Evolutionary conservation across 306 rosid genomes (phyloP), one percentile per base, ranked within the genome.

Genomic region (Vigna trinervia): DNA sequence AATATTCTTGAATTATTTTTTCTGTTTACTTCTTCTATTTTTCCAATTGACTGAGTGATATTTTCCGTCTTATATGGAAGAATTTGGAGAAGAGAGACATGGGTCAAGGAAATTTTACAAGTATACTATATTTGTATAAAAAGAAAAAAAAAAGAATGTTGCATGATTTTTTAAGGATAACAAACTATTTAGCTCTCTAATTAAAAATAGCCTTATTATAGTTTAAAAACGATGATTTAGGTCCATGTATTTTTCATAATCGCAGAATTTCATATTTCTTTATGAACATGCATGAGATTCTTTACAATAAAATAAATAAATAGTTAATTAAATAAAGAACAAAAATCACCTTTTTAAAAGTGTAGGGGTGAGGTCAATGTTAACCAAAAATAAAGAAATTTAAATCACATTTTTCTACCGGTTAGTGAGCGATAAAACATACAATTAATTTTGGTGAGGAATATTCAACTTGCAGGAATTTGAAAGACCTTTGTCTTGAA

Each of bases 401-500:
- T 9, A 41, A 41, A 8, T 8, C 12, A 9, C 46, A 41, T 41
- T 41, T 39, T 15, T n/a, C 8, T n/a, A 6, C 32, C 48, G 0
- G 13, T 36, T 36, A n/a, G 69, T 36, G 4, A 15, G 38, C 10
- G 2, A 41, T 9, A 4, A 62, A 63, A 36, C 6, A 36, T 36
- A 8, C 47, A 36, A 36, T 63, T 41, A 61, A 61, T 45, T 6
- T 20, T 60, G 19, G 22, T 34, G 3, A 36, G 1, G 52, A 39
- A 65, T 65, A 41, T 65, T 41, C 32, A 10, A 41, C 53, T 11
- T 41, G 71, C 71, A 39, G 71, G 53, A 65, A 65, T 65, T 65
- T 65, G 12, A 12, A 65, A 65, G 71, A 41, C 34, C 71, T 65
- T 20, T 65, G 52, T 41, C 52, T 65, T 0, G 71, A 65, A 65